Evolutionary conservation across 257 asterid genomes (phyloP).

Genomic region (Nicotiana otophora): DNA sequence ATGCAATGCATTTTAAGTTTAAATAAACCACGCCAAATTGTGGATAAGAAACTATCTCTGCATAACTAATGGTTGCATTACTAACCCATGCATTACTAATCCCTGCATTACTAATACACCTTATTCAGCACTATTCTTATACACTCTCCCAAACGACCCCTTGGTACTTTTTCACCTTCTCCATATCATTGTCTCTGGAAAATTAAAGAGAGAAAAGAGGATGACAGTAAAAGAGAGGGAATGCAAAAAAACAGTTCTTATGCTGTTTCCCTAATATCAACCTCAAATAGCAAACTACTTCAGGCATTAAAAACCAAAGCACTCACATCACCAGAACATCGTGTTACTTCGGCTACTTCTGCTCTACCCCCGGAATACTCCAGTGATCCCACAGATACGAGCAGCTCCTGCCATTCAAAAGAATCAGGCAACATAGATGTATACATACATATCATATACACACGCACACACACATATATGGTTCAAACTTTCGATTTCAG

Average conservation of each 20-base stretch:
- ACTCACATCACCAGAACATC: constrained; percentile 92
- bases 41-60: too few species aligned
- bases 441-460: neutral
- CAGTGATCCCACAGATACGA: constrained; percentile 50
- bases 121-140: too few species aligned
- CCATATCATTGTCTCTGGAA: neutral
- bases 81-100: too few species aligned
- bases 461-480: neutral
- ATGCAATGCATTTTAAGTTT: too few species aligned
- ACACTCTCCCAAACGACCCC: too few species aligned
- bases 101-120: too few species aligned
- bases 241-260: neutral
- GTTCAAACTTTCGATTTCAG: neutral
- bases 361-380: constrained; percentile 73
- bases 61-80: too few species aligned
- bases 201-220: neutral
- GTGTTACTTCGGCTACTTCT: constrained; percentile 75
- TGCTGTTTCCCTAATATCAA: neutral
- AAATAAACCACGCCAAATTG: too few species aligned
- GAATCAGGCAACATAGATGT: neutral
- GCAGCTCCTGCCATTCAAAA: constrained; percentile 64
- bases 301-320: constrained; percentile 1
- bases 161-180: neutral
- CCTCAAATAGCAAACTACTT: neutral
- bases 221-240: neutral